A percentile compares a stretch with the other conserved stretches of the same genome.
phyloP scores from a whole-genome alignment of 208 protist species.

The Wallacemonas collosoma region DNA sequence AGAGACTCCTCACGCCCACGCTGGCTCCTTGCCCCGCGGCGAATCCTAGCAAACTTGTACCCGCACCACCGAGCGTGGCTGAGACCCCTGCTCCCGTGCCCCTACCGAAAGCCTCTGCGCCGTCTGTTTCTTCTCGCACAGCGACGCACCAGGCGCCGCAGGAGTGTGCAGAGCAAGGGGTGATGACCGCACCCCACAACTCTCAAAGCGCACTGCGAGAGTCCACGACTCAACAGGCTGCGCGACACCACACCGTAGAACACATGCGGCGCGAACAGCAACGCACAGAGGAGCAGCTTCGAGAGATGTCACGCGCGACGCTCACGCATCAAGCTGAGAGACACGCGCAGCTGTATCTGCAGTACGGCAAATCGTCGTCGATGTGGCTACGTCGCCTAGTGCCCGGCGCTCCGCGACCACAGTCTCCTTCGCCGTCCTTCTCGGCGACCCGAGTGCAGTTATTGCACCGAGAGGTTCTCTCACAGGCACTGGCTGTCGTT shows the following conservation, averaged over 20 bases:
- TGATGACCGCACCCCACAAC: background rate
- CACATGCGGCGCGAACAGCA: background rate
- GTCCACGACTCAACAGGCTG: background rate
- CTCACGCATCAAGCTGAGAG: background rate
- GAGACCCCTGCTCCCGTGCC: too few relatives aligned
- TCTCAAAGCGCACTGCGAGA: background rate
- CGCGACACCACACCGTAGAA: background rate
- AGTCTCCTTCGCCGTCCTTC: background rate
- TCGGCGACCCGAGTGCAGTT: background rate
- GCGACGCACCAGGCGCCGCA: too few relatives aligned
- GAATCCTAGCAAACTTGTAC: too few relatives aligned
- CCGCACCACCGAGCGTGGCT: too few relatives aligned
- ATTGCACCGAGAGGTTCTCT: background rate
- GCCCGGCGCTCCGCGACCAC: background rate
- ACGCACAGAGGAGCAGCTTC: background rate
- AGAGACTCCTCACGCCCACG: too few relatives aligned
- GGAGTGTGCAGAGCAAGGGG: background rate
- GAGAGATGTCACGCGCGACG: background rate
- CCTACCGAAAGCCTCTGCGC: too few relatives aligned
- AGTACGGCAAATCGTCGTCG: background rate
- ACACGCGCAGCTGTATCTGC: background rate
- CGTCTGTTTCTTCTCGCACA: too few relatives aligned
- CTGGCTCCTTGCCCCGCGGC: too few relatives aligned
- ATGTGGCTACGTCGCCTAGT: background rate
- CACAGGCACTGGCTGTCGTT: background rate